Evolutionary conservation across 2,329 filamentous ascomycete genomes (phyloP).

Genomic region (Talaromyces sp.): DNA sequence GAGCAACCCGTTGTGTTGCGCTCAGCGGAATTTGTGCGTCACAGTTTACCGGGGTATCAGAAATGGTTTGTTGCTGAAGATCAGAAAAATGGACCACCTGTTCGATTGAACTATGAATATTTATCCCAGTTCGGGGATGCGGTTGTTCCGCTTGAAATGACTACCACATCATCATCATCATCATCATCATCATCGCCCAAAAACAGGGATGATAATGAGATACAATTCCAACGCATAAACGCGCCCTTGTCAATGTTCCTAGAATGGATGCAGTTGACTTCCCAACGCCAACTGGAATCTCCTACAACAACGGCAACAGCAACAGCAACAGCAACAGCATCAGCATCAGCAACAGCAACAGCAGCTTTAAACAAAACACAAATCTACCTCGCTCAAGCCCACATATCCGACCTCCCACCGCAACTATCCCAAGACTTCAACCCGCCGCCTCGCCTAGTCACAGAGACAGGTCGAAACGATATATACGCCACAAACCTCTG

Average conservation of each 20-base stretch:
- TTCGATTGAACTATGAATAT: slow-evolving; percentile 41
- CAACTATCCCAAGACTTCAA: slow-evolving; percentile 57
- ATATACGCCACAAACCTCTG: slow-evolving; percentile 84
- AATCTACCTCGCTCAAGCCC: slow-evolving; percentile 80
- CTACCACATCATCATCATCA: slow-evolving; percentile 18
- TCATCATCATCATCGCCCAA: neutral
- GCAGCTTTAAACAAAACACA: too few relatives aligned
- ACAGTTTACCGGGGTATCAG: slow-evolving; percentile 47
- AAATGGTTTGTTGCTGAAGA: slow-evolving; percentile 55
- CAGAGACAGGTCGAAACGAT: slow-evolving; percentile 65
- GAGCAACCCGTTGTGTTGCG: slow-evolving; percentile 51
- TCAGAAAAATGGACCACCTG: slow-evolving; percentile 16
- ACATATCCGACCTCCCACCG: slow-evolving; percentile 62
- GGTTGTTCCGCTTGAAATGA: slow-evolving; percentile 57
- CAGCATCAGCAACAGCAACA: too few relatives aligned
- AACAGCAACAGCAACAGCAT: too few relatives aligned
- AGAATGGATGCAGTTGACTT: slow-evolving; percentile 40
- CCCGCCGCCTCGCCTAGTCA: slow-evolving; percentile 61
- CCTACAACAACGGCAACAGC: slow-evolving; percentile 24
- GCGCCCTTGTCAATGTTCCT: slow-evolving; percentile 59
- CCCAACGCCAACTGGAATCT: slow-evolving; percentile 8
- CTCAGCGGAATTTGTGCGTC: slow-evolving; percentile 40
- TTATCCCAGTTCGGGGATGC: slow-evolving; percentile 44
- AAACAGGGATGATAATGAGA: slow-evolving; percentile 6
- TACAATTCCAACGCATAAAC: slow-evolving; percentile 43